Conservation (phyloP, 352 stramenopile species). For the Stramenopiles sp. region DNA sequence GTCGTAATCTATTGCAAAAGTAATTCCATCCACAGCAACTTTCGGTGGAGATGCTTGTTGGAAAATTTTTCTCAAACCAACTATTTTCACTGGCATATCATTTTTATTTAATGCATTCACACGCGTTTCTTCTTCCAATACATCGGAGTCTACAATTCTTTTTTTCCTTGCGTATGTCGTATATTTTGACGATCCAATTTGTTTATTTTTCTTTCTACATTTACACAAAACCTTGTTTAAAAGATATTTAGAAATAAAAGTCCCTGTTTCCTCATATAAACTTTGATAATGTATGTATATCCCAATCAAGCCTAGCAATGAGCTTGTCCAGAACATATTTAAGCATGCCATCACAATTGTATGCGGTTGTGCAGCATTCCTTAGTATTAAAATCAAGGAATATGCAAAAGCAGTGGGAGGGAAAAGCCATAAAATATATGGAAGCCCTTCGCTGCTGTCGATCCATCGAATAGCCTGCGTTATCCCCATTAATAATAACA, state of each 20-base stretch:
- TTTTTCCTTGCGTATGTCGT: not conserved
- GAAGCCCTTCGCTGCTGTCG: not conserved
- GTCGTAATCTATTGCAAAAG: constrained; percentile 58
- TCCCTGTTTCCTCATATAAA: not conserved
- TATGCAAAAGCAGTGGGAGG: not conserved
- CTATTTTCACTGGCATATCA: not conserved
- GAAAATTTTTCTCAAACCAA: not conserved
- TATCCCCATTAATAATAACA: not conserved
- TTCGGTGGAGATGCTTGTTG: constrained; percentile 8
- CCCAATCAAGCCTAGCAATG: not conserved
- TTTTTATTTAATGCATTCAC: not conserved
- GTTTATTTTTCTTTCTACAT: not conserved
- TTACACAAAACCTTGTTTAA: not conserved
- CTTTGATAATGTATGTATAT: not conserved
- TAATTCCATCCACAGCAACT: constrained; percentile 44
- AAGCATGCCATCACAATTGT: not conserved
- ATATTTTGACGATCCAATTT: not conserved
- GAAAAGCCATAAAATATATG: not conserved
- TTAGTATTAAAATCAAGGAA: not conserved
- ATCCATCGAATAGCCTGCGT: not conserved
- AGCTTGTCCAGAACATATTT: not conserved
- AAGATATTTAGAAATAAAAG: not conserved
- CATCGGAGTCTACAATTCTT: not conserved
- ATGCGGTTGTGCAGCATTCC: not conserved
- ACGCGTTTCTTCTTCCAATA: not conserved